Evolutionary conservation across 768 basidiomycete species (phyloP), one percentile per base, ranked within the genome.

Genomic region (Pleurotus tuber-regium): DNA sequence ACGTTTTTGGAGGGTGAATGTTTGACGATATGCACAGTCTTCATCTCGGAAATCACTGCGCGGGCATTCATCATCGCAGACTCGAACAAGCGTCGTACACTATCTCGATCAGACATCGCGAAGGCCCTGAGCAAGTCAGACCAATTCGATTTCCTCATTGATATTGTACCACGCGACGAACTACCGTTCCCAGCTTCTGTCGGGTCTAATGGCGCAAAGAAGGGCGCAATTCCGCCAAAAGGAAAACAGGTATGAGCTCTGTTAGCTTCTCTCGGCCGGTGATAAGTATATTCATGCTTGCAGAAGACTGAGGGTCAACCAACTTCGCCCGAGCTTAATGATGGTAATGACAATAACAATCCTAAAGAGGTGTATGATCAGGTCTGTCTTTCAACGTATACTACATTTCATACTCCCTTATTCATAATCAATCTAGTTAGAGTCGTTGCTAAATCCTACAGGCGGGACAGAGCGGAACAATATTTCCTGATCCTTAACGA

Each of bases 131-230:
- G 83, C 60, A 92, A 93, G 67, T 89, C 88, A 3, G 96, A 98
- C 71, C 93, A 95, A 66, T 98, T 98, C 61, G 96, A 98, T 71
- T 98, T 98, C 63, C 74, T 98, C 52, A 96, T 98, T 64, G 96
- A 98, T 67, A 92, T 97, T 52, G 87, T 96, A 1, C 95, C 95
- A 0, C 75, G 94, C 36, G 95, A 96, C 53, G 89, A 92, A 53
- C 65, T 73, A 7, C 65, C 64, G 2, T 74, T 75, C 51, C 65
- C 66, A 7, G 59, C 29, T 10, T 33, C 46, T 10, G 46, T 48
- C 24, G 30, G 46, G 12, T 16, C 46, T 9, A 48, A 48, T 19
- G 46, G 46, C 6, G 30, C 46, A 3, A 48, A 48, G 31, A 48
- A 33, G 21, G n/a, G 29, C 23, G 25, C 24, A n/a, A 33, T 48